These are phyloP conservation scores for Gentiana macrophylla DNA, from an alignment of 257 asterid genomes.

Conservation along the genomic window DNA sequence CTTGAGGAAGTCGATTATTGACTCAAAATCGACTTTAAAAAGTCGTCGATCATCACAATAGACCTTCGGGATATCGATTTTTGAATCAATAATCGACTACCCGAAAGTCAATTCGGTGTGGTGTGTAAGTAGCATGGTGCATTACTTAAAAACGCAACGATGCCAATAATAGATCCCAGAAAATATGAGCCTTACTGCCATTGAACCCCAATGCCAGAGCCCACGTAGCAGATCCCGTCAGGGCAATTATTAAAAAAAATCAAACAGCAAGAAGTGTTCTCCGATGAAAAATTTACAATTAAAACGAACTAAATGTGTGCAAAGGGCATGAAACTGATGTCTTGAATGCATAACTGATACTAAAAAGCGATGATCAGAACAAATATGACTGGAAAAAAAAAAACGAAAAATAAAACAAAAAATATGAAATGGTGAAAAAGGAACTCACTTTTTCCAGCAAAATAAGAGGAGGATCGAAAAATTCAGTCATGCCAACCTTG, in stretches of 20 bases:
- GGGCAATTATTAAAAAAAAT: slow-evolving; percentile 8
- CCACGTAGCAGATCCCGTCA: slow-evolving; percentile 26
- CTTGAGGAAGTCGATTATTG: no score
- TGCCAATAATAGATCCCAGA: neutral
- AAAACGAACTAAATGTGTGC: slow-evolving; percentile 10
- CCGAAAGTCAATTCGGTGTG: no score
- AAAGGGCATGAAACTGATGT: slow-evolving; percentile 11
- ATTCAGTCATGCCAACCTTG: slow-evolving; percentile 86
- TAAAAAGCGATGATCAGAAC: slow-evolving; percentile 7
- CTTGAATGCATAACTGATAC: slow-evolving; percentile 10
- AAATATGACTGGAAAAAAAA: neutral
- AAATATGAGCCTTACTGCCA: slow-evolving; percentile 3
- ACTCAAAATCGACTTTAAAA: no score
- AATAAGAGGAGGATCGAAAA: slow-evolving; percentile 60
- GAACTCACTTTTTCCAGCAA: slow-evolving; percentile 59
- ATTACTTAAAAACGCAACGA: no score
- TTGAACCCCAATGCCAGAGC: slow-evolving; percentile 14
- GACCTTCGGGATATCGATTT: no score
- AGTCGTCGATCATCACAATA: no score
- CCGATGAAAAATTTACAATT: neutral
- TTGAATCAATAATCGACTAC: no score
- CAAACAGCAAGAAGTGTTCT: neutral
- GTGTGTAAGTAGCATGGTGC: no score
- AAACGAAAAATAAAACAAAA: slow-evolving; percentile 1
- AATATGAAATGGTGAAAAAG: slow-evolving; percentile 1